Conservation (phyloP, 371 early-diverging fungal species). For the Circinella minor region DNA sequence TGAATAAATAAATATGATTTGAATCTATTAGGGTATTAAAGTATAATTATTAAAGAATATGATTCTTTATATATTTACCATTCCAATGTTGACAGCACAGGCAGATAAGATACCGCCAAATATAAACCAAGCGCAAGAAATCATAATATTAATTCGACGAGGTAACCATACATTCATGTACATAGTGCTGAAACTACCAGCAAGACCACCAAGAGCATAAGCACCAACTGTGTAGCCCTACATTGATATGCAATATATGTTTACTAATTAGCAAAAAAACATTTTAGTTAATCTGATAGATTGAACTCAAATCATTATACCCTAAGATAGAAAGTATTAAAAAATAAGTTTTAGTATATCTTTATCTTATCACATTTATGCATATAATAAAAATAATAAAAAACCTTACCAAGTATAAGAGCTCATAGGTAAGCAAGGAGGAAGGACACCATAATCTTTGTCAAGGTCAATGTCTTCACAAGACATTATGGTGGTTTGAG, state of each 20-base stretch:
- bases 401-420: conserved; percentile 31
- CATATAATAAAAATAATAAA: background rate
- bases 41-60: too few relatives aligned
- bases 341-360: background rate
- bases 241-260: too few relatives aligned
- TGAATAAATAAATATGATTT: too few relatives aligned
- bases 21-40: too few relatives aligned
- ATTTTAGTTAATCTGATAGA: too few relatives aligned
- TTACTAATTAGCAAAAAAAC: too few relatives aligned
- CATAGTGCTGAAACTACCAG: conserved; percentile 44
- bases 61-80: conserved; percentile 25
- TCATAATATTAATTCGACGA: conserved; percentile 47
- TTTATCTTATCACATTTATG: too few relatives aligned
- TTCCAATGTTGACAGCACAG: conserved; percentile 40
- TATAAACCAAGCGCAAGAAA: conserved; percentile 40
- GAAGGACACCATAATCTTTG: conserved; percentile 24
- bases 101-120: conserved; percentile 50
- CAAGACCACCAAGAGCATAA: conserved; percentile 53
- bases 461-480: conserved; percentile 32
- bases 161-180: conserved; percentile 43
- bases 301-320: too few relatives aligned
- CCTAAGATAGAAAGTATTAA: too few relatives aligned
- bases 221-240: conserved; percentile 55
- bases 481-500: conserved; percentile 36
- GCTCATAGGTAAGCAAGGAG: conserved; percentile 50